Evolutionary conservation across 1,284 basidiomycete species (phyloP).

Genomic region (Naganishia albida): DNA sequence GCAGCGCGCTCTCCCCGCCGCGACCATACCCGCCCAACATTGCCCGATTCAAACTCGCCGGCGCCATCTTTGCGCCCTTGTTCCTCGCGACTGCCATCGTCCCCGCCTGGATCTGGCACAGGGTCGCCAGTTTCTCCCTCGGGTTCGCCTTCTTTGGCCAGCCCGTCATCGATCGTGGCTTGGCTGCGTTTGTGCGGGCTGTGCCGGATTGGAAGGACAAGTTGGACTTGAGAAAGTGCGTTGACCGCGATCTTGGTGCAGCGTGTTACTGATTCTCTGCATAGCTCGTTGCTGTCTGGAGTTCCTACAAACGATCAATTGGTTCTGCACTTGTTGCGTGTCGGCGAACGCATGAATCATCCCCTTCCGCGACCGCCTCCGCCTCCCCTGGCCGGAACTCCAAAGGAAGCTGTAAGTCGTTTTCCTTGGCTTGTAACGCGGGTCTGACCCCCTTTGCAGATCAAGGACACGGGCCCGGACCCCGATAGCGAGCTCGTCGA

Average conservation of each 20-base stretch:
- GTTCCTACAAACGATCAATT: slow-evolving; percentile 64
- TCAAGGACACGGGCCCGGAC: slow-evolving; percentile 47
- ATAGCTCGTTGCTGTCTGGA: slow-evolving; percentile 58
- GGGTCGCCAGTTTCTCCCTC: slow-evolving; percentile 55
- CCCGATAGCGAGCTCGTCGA: slow-evolving; percentile 43
- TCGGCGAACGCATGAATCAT: slow-evolving; percentile 53
- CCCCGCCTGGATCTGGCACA: slow-evolving; percentile 55
- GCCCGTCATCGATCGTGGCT: slow-evolving; percentile 55
- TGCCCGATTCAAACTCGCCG: slow-evolving; percentile 54
- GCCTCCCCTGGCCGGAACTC: slow-evolving; percentile 46
- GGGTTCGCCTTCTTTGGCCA: slow-evolving; percentile 61
- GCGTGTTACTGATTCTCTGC: slow-evolving; percentile 17
- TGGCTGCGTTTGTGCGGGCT: slow-evolving; percentile 54
- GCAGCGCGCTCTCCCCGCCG: slow-evolving; percentile 53
- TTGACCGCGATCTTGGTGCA: background rate
- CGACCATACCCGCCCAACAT: slow-evolving; percentile 49
- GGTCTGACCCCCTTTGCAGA: slow-evolving; percentile 30
- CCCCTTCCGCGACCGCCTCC: slow-evolving; percentile 52
- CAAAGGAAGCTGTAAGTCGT: slow-evolving; percentile 38
- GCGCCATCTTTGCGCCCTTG: slow-evolving; percentile 50
- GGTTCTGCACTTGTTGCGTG: slow-evolving; percentile 59
- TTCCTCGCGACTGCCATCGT: slow-evolving; percentile 55
- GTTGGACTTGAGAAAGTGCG: slow-evolving; percentile 57
- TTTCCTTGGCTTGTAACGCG: too few species aligned
- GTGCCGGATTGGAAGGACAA: slow-evolving; percentile 59